A percentile compares a stretch with the other conserved stretches of the same genome.
Conservation (phyloP, 495 filamentous ascomycete genomes). For the Astrothelium macrocarpum region DNA sequence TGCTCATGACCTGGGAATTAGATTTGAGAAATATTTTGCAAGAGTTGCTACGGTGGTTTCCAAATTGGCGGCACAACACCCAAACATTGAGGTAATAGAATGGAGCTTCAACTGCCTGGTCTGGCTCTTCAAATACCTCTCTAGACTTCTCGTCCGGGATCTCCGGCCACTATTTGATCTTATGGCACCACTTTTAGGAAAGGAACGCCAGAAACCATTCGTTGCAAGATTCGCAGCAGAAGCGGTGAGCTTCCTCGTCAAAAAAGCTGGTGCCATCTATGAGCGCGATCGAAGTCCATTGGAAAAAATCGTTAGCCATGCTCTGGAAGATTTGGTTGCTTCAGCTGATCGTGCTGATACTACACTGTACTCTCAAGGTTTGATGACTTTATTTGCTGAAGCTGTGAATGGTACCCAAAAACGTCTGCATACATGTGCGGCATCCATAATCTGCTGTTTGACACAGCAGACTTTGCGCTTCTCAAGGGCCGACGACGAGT, state of each 20-base stretch:
- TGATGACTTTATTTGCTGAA: slow-evolving; percentile 86
- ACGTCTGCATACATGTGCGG: slow-evolving; percentile 69
- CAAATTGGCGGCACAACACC: slow-evolving; percentile 51
- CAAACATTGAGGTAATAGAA: slow-evolving; percentile 72
- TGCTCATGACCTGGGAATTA: slow-evolving; percentile 78
- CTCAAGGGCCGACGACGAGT: neutral
- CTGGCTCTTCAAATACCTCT: slow-evolving; percentile 95
- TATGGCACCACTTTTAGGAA: slow-evolving; percentile 79
- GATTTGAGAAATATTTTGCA: slow-evolving; percentile 80
- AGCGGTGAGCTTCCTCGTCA: slow-evolving; percentile 83
- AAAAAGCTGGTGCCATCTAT: slow-evolving; percentile 70
- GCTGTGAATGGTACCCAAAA: slow-evolving; percentile 74
- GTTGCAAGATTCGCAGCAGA: slow-evolving; percentile 88
- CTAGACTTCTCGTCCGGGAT: slow-evolving; percentile 73
- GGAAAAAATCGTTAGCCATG: slow-evolving; percentile 55
- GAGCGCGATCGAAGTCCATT: slow-evolving; percentile 61
- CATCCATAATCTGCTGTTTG: slow-evolving; percentile 58
- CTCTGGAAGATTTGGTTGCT: slow-evolving; percentile 54
- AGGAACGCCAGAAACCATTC: slow-evolving; percentile 67
- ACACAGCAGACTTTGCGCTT: slow-evolving; percentile 22
- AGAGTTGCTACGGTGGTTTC: slow-evolving; percentile 58
- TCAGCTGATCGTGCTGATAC: slow-evolving; percentile 41
- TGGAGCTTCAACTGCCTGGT: slow-evolving; percentile 94
- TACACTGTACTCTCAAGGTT: slow-evolving; percentile 64
- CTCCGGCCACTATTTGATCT: slow-evolving; percentile 72